Conservation (phyloP, 352 stramenopile genomes). For the Thalassiosira oceanica region DNA sequence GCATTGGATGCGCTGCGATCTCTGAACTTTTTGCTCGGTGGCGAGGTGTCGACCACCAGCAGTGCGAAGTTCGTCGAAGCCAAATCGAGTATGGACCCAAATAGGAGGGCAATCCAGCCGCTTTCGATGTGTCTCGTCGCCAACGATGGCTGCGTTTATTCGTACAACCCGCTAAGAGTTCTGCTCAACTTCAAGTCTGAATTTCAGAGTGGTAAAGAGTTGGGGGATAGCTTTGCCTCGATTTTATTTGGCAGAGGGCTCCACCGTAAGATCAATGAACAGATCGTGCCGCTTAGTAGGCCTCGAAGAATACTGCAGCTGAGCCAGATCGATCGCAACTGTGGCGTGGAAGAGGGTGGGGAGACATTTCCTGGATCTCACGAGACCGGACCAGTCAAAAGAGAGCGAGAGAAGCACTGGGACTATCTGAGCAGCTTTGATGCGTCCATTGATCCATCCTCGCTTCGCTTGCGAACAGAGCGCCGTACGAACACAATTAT, state of each 20-base stretch:
- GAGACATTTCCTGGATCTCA: no score
- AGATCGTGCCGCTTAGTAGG: no score
- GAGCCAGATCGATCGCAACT: no score
- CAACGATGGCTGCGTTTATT: conserved; percentile 44
- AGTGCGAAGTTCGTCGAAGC: not conserved
- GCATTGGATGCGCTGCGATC: conserved; percentile 30
- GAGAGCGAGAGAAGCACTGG: not conserved
- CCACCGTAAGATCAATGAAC: no score
- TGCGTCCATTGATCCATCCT: conserved; percentile 30
- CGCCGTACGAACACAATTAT: conserved; percentile 34
- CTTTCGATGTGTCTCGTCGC: conserved; percentile 46
- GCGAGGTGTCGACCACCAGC: not conserved
- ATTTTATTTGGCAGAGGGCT: no score
- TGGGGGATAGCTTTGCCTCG: no score
- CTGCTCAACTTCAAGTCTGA: conserved; percentile 16
- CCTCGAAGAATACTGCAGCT: no score
- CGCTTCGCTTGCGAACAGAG: conserved; percentile 30
- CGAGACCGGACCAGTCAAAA: no score
- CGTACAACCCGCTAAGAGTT: conserved; percentile 47
- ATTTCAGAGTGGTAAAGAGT: no score
- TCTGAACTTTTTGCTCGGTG: conserved; percentile 41
- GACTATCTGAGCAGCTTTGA: conserved; percentile 18
- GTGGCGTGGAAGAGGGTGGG: no score
- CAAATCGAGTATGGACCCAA: not conserved
- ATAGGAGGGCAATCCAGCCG: conserved; percentile 8